phyloP scores from a whole-genome alignment of 371 early-diverging fungal genomes.

The Aphelidium insulamus region DNA sequence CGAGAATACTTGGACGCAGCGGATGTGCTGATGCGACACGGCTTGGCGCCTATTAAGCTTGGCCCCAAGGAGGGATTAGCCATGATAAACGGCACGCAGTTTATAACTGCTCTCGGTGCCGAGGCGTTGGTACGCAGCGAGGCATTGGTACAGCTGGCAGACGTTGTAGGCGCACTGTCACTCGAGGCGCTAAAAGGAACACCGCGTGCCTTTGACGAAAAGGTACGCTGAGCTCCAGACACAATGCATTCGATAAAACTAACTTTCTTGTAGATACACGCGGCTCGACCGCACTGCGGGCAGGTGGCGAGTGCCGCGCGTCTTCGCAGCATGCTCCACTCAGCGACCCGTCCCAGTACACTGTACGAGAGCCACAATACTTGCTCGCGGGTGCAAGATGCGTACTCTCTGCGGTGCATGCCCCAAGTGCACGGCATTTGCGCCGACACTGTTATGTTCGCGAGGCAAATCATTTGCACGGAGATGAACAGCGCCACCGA shows the following conservation, averaged over 20 bases:
- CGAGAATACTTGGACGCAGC: not conserved
- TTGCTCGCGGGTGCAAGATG: constrained; percentile 3
- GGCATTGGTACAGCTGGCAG: constrained; percentile 1
- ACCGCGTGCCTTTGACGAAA: constrained; percentile 2
- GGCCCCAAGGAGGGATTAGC: constrained; percentile 3
- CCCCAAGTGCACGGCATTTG: constrained; percentile 3
- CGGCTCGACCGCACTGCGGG: constrained; percentile 2
- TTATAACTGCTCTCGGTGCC: constrained; percentile 2
- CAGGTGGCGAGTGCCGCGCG: constrained; percentile 1
- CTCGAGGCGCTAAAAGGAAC: constrained; percentile 4
- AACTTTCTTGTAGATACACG: no score
- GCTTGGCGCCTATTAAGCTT: constrained; percentile 1
- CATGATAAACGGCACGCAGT: constrained; percentile 5
- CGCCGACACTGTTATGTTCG: constrained; percentile 1
- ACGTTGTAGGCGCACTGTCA: constrained; percentile 3
- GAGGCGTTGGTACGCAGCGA: constrained; percentile 2
- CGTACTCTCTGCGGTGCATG: constrained; percentile 5
- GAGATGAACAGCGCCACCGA: constrained; percentile 4
- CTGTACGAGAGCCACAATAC: not conserved
- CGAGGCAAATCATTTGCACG: not conserved
- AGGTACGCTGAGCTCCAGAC: no score
- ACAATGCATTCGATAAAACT: no score
- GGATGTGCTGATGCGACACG: constrained; percentile 1
- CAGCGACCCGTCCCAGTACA: not conserved
- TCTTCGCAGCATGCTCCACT: constrained; percentile 1